Base-by-base conservation (phyloP, 306 rosid genomes). In the Pyrus communis region DNA sequence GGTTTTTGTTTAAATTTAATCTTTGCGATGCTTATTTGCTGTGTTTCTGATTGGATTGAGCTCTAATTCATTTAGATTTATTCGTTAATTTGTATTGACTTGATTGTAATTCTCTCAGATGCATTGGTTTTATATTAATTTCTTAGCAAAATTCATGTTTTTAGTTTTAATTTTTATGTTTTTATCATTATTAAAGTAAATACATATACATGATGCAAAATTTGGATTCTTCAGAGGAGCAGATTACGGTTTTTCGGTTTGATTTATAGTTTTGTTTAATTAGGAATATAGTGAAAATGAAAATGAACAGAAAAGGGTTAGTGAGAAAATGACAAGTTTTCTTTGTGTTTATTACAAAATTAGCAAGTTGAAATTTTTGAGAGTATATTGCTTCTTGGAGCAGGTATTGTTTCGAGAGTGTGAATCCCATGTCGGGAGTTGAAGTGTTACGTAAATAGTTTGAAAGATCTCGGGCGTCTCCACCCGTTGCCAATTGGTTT, bases 21-120 rank as follows among this genome's bases (percentile, higher is more conserved):
- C 70, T 71, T 15, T 69, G 9, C 64, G 42, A 70, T 78, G 79
- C 65, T 75, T 77, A 69, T 81, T 18, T 55, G 15, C 81, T 70
- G 64, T 77, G 63, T 75, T 80, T 74, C 13, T 65, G 78, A 86
- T 84, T 73, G 74, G 35, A 55, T 90, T 40, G 70, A 43, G 79
- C 77, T 75, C 60, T 23, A 23, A 0, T 46, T n/a, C 7, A 2
- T 31, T 31, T 30, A 30, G 31, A n/a, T n/a, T n/a, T n/a, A n/a
- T n/a, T n/a, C n/a, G n/a, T n/a, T n/a, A n/a, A n/a, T n/a, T n/a
- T n/a, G n/a, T n/a, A n/a, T n/a, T n/a, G n/a, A n/a, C n/a, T n/a
- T n/a, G n/a, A n/a, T n/a, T n/a, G n/a, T n/a, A n/a, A n/a, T n/a
- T n/a, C n/a, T n/a, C n/a, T n/a, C n/a, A n/a, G n/a, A n/a, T n/a